Evolutionary conservation across 208 protist genomes (phyloP).

Genomic region (Leishmania amazonensis): DNA sequence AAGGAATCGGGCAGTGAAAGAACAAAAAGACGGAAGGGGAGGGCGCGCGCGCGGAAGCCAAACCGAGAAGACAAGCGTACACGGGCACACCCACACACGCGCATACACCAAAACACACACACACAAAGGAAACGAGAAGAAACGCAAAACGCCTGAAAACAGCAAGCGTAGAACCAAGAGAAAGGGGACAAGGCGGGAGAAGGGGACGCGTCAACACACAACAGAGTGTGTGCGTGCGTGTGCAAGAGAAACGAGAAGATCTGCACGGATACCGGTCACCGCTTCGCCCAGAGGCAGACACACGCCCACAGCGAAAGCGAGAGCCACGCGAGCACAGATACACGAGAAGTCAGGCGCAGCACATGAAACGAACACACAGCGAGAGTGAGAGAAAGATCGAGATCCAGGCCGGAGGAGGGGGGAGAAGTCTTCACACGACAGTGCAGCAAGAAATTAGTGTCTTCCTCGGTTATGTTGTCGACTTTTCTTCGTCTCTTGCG

Average conservation of each 20-base stretch:
- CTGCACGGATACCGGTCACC: background rate
- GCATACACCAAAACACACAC: background rate
- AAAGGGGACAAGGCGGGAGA: background rate
- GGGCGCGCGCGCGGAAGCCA: background rate
- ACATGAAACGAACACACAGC: background rate
- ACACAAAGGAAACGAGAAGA: background rate
- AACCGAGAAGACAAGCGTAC: conserved; percentile 1
- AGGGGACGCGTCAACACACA: background rate
- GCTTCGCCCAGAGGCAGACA: background rate
- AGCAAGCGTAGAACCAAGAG: background rate
- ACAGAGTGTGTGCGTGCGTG: background rate
- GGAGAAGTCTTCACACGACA: background rate
- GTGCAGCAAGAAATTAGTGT: background rate
- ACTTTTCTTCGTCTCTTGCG: background rate
- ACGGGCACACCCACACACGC: background rate
- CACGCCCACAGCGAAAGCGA: background rate
- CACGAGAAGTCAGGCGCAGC: background rate
- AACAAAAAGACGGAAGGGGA: background rate
- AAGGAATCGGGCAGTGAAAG: background rate
- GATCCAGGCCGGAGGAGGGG: background rate
- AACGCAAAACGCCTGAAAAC: background rate
- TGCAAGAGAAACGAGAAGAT: background rate
- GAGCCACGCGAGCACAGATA: background rate
- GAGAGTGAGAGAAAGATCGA: background rate
- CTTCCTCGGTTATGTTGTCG: background rate